phyloP scores from a whole-genome alignment of 768 basidiomycete species.

The Pulveroboletus sp. region DNA sequence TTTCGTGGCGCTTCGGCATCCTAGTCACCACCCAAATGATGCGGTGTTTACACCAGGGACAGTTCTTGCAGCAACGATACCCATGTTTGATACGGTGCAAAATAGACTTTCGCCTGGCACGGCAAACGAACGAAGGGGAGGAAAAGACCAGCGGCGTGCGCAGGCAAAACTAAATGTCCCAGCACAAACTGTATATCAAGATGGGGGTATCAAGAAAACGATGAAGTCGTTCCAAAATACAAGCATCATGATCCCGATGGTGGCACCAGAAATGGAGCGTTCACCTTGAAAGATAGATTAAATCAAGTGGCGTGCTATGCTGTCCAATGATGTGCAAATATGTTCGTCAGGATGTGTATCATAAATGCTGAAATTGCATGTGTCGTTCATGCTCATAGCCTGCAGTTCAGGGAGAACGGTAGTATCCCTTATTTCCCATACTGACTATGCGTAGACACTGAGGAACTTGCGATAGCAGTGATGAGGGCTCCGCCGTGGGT shows the following conservation, averaged over 20 bases:
- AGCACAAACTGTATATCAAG: not conserved
- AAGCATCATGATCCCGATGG: not conserved
- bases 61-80: too few relatives aligned
- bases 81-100: not conserved
- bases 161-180: not conserved
- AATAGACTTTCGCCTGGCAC: not conserved
- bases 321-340: slow-evolving; percentile 21
- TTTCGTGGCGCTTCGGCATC: not conserved
- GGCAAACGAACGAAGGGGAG: not conserved
- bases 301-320: slow-evolving; percentile 14
- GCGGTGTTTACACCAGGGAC: not conserved
- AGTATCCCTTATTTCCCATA: slow-evolving; percentile 13
- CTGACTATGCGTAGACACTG: slow-evolving; percentile 20
- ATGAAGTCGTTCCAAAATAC: not conserved
- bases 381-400: slow-evolving; percentile 2
- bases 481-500: slow-evolving; percentile 52
- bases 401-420: slow-evolving; percentile 3
- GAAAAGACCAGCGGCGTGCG: not conserved
- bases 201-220: not conserved
- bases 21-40: not conserved
- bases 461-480: slow-evolving; percentile 49
- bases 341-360: slow-evolving; percentile 15
- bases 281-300: slow-evolving; percentile 14
- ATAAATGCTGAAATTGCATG: slow-evolving; percentile 6
- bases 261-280: slow-evolving; percentile 7